Conservation (phyloP, 2,329 filamentous ascomycete genomes). For the Fusarium buxicola region DNA sequence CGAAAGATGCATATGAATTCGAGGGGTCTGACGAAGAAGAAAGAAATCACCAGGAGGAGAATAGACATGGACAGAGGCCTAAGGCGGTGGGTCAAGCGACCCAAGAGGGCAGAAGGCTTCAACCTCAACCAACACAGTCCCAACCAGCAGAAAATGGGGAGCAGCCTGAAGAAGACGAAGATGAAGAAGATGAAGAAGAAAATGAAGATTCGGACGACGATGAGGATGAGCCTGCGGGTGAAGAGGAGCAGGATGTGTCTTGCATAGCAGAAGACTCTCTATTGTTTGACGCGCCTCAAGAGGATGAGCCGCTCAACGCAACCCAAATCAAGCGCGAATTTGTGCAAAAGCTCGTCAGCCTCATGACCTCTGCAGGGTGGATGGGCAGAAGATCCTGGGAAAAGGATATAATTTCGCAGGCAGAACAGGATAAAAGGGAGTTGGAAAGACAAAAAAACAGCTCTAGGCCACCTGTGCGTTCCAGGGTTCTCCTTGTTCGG, state of each 20-base stretch:
- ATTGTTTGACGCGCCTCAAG: conserved; percentile 26
- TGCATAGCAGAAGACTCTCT: conserved; percentile 33
- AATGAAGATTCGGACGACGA: neutral
- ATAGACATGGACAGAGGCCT: neutral
- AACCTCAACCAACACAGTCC: neutral
- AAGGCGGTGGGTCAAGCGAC: neutral
- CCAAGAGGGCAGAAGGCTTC: neutral
- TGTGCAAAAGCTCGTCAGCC: conserved; percentile 14
- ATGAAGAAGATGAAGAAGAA: neutral
- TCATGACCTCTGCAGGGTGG: conserved; percentile 24
- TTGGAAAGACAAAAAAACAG: conserved; percentile 4
- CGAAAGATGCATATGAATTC: neutral
- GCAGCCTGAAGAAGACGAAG: neutral
- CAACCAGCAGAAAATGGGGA: neutral
- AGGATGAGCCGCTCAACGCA: conserved; percentile 5
- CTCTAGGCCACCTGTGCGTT: neutral
- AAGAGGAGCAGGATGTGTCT: conserved; percentile 1
- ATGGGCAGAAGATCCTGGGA: conserved; percentile 27
- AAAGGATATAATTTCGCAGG: neutral
- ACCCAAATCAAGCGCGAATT: conserved; percentile 17
- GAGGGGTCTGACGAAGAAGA: conserved; percentile 3
- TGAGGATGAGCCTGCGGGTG: conserved; percentile 3
- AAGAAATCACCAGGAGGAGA: neutral
- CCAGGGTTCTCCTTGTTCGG: conserved; percentile 23
- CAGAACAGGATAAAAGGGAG: neutral